Evolutionary conservation across 352 stramenopile genomes (phyloP).

Genomic region (Aphanomyces stellatus): DNA sequence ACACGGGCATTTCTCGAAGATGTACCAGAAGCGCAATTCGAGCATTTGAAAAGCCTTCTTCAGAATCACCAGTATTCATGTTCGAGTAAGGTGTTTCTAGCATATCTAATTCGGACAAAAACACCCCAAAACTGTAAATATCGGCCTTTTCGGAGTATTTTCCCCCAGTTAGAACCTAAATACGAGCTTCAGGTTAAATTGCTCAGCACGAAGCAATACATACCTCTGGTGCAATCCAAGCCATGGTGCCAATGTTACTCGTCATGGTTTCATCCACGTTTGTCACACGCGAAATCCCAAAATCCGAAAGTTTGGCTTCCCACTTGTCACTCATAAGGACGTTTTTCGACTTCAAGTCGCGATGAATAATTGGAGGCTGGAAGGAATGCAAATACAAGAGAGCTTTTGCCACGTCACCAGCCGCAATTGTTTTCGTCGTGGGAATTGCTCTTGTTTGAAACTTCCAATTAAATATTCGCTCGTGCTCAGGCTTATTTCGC

Average conservation of each 20-base stretch:
- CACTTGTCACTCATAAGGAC: conserved; percentile 3
- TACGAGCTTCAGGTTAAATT: not conserved
- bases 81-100: not conserved
- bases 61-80: not conserved
- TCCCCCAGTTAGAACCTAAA: not conserved
- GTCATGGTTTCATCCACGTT: conserved; percentile 20
- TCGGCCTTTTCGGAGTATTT: not conserved
- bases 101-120: not conserved
- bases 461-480: not conserved
- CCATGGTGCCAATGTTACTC: conserved; percentile 2
- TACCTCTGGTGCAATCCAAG: conserved; percentile 22
- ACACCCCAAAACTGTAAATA: conserved; percentile 7
- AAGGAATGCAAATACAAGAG: conserved; percentile 13
- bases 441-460: not conserved
- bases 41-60: not conserved
- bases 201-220: not conserved
- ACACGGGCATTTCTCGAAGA: not conserved
- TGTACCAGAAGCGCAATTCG: not conserved
- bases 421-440: conserved; percentile 6
- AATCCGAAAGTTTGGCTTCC: conserved; percentile 19
- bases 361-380: conserved; percentile 10
- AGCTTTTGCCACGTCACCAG: conserved; percentile 1
- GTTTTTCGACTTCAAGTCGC: conserved; percentile 20
- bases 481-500: not conserved
- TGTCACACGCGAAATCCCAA: conserved; percentile 16